Evolutionary conservation across 2,329 filamentous ascomycete species (phyloP).

Genomic region (Fusarium chaquense): DNA sequence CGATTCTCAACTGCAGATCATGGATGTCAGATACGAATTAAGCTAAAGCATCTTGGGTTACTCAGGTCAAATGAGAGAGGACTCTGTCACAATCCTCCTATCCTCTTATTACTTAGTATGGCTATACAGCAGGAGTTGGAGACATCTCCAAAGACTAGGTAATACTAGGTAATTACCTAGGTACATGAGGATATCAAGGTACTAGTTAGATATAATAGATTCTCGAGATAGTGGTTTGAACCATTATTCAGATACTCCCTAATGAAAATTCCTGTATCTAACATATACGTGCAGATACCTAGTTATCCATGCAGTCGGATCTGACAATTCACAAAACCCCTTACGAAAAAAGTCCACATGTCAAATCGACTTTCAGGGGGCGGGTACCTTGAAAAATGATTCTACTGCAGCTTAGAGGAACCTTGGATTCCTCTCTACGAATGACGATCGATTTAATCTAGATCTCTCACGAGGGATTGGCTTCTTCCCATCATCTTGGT

Average conservation of each 20-base stretch:
- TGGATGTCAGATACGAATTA: neutral
- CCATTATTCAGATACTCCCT: neutral
- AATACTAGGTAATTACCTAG: too few relatives aligned
- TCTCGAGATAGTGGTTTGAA: neutral
- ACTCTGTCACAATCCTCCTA: neutral
- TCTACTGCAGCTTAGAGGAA: conserved; percentile 8
- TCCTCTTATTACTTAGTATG: neutral
- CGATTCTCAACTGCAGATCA: neutral
- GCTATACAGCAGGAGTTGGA: neutral
- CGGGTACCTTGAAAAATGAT: conserved; percentile 17
- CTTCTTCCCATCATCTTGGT: conserved; percentile 14
- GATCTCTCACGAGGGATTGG: conserved; percentile 33
- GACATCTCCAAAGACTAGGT: neutral
- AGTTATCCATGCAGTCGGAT: neutral
- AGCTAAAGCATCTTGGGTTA: neutral
- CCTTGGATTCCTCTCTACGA: conserved; percentile 15
- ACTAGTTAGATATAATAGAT: too few relatives aligned
- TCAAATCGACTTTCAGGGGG: conserved; percentile 35
- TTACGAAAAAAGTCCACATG: conserved; percentile 9
- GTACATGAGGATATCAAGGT: too few relatives aligned
- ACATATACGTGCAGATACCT: neutral
- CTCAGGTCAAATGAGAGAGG: neutral
- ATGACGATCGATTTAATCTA: conserved; percentile 28
- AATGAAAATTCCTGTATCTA: neutral
- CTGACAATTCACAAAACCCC: conserved; percentile 1